A percentile compares a stretch with the other conserved stretches of the same genome.
These are phyloP conservation scores for Capsella rubella DNA, from an alignment of 441 rosid genomes.

Conservation along the genomic window DNA sequence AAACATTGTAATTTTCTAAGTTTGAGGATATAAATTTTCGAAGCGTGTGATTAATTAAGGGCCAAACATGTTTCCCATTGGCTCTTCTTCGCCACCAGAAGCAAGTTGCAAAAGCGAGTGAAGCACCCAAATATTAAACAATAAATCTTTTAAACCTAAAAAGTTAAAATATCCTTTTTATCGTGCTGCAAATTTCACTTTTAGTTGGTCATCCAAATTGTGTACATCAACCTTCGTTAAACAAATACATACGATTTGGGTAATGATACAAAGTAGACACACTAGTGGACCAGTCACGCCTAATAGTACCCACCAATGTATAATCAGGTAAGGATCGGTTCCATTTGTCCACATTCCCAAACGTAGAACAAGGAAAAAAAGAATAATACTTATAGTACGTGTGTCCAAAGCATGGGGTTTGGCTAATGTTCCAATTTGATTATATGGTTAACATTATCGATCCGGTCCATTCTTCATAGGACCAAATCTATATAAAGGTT, in stretches of 20 bases:
- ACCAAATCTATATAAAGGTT: neutral
- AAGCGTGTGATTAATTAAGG: slow-evolving; percentile 10
- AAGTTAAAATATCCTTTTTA: neutral
- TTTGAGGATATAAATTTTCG: slow-evolving; percentile 21
- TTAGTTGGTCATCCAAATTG: slow-evolving; percentile 26
- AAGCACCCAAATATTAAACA: slow-evolving; percentile 31
- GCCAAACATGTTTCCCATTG: slow-evolving; percentile 36
- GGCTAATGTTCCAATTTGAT: neutral
- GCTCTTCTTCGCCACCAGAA: slow-evolving; percentile 38
- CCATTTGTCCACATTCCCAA: slow-evolving; percentile 13
- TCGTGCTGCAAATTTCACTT: slow-evolving; percentile 41
- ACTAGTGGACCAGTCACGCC: slow-evolving; percentile 22
- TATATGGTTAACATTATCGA: neutral
- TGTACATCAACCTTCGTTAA: slow-evolving; percentile 18
- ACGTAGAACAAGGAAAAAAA: neutral
- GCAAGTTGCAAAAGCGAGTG: slow-evolving; percentile 43
- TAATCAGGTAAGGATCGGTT: slow-evolving; percentile 9
- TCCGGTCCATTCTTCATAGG: neutral
- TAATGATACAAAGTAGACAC: slow-evolving; percentile 19
- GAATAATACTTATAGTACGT: no score
- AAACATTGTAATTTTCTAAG: slow-evolving; percentile 3
- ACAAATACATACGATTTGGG: slow-evolving; percentile 22
- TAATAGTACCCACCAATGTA: slow-evolving; percentile 7
- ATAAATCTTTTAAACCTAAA: slow-evolving; percentile 8
- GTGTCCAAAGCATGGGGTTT: neutral